phyloP scores from a whole-genome alignment of 2,329 filamentous ascomycete species.

The Phialophora verrucosa region DNA sequence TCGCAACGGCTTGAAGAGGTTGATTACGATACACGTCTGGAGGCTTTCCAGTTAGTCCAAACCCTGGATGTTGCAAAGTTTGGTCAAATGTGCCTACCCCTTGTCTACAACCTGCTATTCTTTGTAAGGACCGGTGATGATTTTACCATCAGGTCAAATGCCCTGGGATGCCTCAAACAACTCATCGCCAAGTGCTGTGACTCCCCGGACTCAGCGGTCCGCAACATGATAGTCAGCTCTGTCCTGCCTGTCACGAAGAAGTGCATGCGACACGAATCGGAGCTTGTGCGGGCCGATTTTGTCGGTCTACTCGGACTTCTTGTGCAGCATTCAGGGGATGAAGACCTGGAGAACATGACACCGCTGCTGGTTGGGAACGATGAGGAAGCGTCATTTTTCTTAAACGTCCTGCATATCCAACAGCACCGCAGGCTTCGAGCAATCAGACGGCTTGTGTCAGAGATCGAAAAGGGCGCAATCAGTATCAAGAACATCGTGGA shows the following conservation, averaged over 20 bases:
- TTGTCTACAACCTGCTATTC: constrained; percentile 88
- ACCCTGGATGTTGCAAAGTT: constrained; percentile 67
- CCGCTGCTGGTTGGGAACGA: constrained; percentile 73
- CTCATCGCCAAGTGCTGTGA: constrained; percentile 71
- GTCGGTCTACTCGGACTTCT: constrained; percentile 79
- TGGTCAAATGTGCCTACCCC: constrained; percentile 74
- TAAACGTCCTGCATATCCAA: constrained; percentile 88
- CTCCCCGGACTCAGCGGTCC: constrained; percentile 51
- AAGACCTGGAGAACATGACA: constrained; percentile 74
- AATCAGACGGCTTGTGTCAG: constrained; percentile 73
- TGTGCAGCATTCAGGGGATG: constrained; percentile 73
- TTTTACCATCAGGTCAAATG: constrained; percentile 81
- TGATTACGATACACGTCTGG: constrained; percentile 81
- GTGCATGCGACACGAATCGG: constrained; percentile 77
- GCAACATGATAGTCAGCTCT: constrained; percentile 66
- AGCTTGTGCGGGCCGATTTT: constrained; percentile 83
- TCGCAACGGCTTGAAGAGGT: constrained; percentile 77
- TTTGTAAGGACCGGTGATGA: constrained; percentile 87
- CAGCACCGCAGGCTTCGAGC: constrained; percentile 84
- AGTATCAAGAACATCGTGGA: constrained; percentile 79
- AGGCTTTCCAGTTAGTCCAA: constrained; percentile 76
- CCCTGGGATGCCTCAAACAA: constrained; percentile 77
- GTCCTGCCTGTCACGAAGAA: constrained; percentile 77
- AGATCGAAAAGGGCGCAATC: constrained; percentile 68
- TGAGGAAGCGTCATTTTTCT: constrained; percentile 86